Evolutionary conservation across 768 basidiomycete species (phyloP), one percentile per base, ranked within the genome.

Genomic region (Termitomyces sp.): DNA sequence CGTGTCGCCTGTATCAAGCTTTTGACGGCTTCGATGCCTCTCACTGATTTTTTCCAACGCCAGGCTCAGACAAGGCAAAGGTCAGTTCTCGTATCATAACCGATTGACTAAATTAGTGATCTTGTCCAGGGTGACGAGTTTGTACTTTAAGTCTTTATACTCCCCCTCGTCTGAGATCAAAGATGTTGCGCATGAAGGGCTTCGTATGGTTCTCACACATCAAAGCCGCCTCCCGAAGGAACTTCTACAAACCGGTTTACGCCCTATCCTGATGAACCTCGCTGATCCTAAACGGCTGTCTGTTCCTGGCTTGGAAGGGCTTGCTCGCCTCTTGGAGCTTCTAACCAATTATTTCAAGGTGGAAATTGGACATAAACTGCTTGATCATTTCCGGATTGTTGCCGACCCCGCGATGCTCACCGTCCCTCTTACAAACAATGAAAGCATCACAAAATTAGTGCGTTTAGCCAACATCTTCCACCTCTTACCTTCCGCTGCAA

Each of bases 341-440:
- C 75, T 99, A 57, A 97, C 95, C 41, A 98, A 98, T 71, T 98
- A 99, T 75, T 99, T 99, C 86, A 98, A 98, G 72, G 96, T 99
- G 18, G 97, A 99, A 76, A 98, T 99, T 60, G 97, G 97, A 0
- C 85, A 92, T 71, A 99, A 99, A 74, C 84, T 99, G 7, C 79
- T 99, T 23, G 97, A 98, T 67, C 97, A 99, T 70, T 98, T 96
- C 75, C 87, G 89, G 46, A 86, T 89, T 40, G 88, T 99, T 23
- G 92, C 96, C 28, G 94, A 96, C 67, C 89, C 93, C 14, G 87
- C 88, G 63, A 87, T 92, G 77, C 80, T 98, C 30, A 82, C 83
- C 58, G 85, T 90, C 5, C 91, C 94, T 1, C 76, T 93, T 26
- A 81, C 85, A 16, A 93, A 96, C 62, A 95, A 95, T 61, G 91